Base-by-base conservation (phyloP, 176 grass and related monocot species). In the Oryza nivara region DNA sequence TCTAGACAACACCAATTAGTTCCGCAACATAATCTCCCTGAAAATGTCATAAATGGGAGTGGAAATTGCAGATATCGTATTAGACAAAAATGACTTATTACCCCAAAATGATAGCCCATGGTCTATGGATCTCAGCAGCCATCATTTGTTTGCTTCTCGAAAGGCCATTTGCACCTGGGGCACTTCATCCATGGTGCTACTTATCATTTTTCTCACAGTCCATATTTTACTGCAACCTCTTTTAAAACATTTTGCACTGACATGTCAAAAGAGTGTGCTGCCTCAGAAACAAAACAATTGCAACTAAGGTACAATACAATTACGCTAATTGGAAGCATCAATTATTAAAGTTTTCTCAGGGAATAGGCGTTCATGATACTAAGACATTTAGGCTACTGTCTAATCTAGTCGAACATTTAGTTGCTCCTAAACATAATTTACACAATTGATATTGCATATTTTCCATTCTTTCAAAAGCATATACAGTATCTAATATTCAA, bases 1-100 rank as follows among this genome's bases (percentile, higher is more conserved):
- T 19, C 43, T 65, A 70, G 44, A 32, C 20, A 64, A 51, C 61
- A 30, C 3, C 11, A 65, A 35, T 65, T 70, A 80, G 3, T 47
- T 63, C 6, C 10, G 32, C n/a, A 34, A 80, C 35, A 68, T 36
- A 32, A 66, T 44, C 22, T n/a, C 17, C 73, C 28, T 72, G 44
- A 56, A 19, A 73, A 52, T 67, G 13, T 25, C 16, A 66, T 82
- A 90, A 65, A 44, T 34, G 51, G 65, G 75, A 75, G 22, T 8
- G 11, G 38, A 44, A 41, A 6, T 67, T 46, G 46, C 0, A 38
- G 1, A 16, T 36, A 46, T 22, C 6, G 46, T 58, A 67, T 78
- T 9, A 36, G 32, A 66, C 23, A 35, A 43, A 43, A 45, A 9
- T 73, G 54, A 2, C 54, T 58, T 47, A 35, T 17, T 46, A 81